Evolutionary conservation across 352 stramenopile species (phyloP), one percentile per base, ranked within the genome.

Genomic region (Globisporangium mamillatum): DNA sequence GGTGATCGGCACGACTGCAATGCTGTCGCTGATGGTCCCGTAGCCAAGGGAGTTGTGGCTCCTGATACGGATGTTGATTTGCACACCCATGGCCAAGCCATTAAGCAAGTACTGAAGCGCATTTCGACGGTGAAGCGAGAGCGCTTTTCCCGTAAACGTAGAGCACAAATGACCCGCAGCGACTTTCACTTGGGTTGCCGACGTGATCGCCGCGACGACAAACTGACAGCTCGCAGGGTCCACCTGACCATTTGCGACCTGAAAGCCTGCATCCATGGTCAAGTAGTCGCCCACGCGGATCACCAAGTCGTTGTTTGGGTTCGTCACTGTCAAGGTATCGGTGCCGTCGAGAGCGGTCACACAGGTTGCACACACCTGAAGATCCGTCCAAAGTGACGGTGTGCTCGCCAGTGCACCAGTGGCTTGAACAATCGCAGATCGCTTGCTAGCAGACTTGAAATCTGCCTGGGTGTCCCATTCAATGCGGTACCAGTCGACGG

Each of bases 31-130:
- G 6, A 75, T 66, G 0, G 68, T 57, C 2, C 94, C 95, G 66
- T 94, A 99, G 2, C 97, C 97, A 14, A 97, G 81, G 22, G 88
- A 94, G 72, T 98, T 98, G 69, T 98, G 91, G 4, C 89, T 86
- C 16, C 87, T 89, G 8, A 98, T 89, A 4, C 95, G 90, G 6
- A 99, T 76, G 68, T 97, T 91, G 56, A 98, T 94, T 9, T 70
- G 68, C 36, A 81, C 80, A 2, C 97, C 97, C 91, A 98, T 98
- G 1, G 67, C 70, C 0, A 99, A 78, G 0, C 77, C 82, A 14
- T 81, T 88, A 48, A 99, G 82, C 22, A 88, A 82, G 66, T 94
- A 97, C 34, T 72, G 72, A 59, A 89, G 84, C 55, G 73, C 73
- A 67, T 90, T 73, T 16, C 79, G 89, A 27, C 80, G 86, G 63